Base-by-base conservation (phyloP, 495 filamentous ascomycete genomes). In the Apodospora peruviana region DNA sequence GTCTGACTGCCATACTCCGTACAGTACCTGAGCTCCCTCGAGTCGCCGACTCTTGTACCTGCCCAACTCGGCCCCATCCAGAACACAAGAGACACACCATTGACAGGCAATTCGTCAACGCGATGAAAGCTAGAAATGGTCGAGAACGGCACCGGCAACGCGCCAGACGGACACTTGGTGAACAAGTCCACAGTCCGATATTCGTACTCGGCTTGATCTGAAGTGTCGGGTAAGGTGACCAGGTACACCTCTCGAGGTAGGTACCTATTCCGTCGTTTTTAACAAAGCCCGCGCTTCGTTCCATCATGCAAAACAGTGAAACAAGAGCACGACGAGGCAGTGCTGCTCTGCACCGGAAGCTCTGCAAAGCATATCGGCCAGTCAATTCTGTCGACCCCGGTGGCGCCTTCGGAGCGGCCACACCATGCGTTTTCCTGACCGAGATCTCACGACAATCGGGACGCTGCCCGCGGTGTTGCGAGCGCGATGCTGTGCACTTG, bases 231-330 rank as follows among this genome's bases (percentile, higher is more conserved):
- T n/a, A n/a, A n/a, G n/a, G n/a, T n/a, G n/a, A n/a, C n/a, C n/a
- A n/a, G n/a, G n/a, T n/a, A n/a, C n/a, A n/a, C n/a, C n/a, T n/a
- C n/a, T n/a, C n/a, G n/a, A n/a, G n/a, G n/a, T n/a, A n/a, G n/a
- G n/a, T n/a, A n/a, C n/a, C n/a, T n/a, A n/a, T n/a, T n/a, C n/a
- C n/a, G n/a, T n/a, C n/a, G n/a, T n/a, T n/a, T n/a, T n/a, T n/a
- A n/a, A n/a, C n/a, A n/a, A n/a, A n/a, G n/a, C n/a, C n/a, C n/a
- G n/a, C n/a, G n/a, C 34, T 34, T 12, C 10, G 20, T 22, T 37
- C 51, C 41, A 45, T 50, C 36, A 46, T 55, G 47, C 47, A 55
- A 55, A 55, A 47, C 52, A 43, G 43, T 55, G 52, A 55, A 55
- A 55, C 52, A 50, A 47, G n/a, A 32, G 47, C 49, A 46, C 47